Percentiles rank a stretch among this genome's conserved stretches.
These are phyloP conservation scores for Adansonia gregorii DNA, from an alignment of 441 rosid genomes.

Conservation along the genomic window DNA sequence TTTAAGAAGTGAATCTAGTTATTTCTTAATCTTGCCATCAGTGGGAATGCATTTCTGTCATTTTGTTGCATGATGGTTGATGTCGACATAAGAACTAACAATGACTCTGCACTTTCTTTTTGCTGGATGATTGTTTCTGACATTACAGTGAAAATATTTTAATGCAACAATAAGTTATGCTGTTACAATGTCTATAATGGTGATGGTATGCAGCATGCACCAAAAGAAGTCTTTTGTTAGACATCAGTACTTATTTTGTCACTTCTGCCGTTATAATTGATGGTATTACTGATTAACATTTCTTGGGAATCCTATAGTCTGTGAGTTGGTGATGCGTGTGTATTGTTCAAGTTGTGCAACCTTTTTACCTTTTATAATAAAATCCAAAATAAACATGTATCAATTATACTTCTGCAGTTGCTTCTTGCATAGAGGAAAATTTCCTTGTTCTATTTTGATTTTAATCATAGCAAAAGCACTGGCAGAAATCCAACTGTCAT, in stretches of 20 bases:
- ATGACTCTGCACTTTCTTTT: not conserved
- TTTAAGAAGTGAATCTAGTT: slow-evolving; percentile 6
- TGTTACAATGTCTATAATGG: not conserved
- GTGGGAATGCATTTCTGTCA: not conserved
- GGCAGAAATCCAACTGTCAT: not conserved
- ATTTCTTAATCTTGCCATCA: not conserved
- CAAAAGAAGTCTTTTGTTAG: no score
- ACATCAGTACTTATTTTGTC: no score
- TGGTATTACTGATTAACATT: not conserved
- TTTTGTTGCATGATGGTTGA: not conserved
- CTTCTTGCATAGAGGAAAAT: not conserved
- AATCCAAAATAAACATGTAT: not conserved
- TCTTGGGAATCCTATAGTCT: not conserved
- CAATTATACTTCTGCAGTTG: not conserved
- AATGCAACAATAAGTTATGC: not conserved
- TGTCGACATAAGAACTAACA: not conserved
- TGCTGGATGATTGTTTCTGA: slow-evolving; percentile 1
- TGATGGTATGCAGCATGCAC: no score
- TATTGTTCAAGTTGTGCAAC: not conserved
- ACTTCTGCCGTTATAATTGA: not conserved
- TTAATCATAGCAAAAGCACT: not conserved
- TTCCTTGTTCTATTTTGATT: not conserved
- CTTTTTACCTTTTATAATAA: not conserved
- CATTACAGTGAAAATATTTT: not conserved
- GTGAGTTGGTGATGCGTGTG: not conserved